Evolutionary conservation across 768 basidiomycete genomes (phyloP).

Genomic region (Hygrophorus pudorinus): DNA sequence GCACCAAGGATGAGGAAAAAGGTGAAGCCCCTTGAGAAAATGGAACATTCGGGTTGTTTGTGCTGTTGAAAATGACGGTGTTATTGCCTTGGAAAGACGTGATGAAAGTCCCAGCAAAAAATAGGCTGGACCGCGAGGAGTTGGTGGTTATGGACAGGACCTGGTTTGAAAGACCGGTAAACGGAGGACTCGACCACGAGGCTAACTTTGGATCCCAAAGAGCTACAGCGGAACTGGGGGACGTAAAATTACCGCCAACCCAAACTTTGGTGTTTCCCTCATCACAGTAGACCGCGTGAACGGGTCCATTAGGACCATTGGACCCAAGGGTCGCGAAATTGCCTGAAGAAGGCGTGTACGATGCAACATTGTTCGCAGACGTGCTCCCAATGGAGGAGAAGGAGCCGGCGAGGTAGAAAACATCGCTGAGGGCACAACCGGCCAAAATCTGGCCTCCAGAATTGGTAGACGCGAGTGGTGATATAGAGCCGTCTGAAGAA

Average conservation of each 20-base stretch:
- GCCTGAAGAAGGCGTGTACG: slow-evolving; percentile 53
- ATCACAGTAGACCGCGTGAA: slow-evolving; percentile 78
- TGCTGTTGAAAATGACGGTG: slow-evolving; percentile 39
- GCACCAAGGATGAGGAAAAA: slow-evolving; percentile 84
- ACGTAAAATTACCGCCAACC: slow-evolving; percentile 70
- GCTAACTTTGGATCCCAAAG: slow-evolving; percentile 53
- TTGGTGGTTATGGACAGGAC: slow-evolving; percentile 74
- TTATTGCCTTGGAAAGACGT: slow-evolving; percentile 55
- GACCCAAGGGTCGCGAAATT: slow-evolving; percentile 54
- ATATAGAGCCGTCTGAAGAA: slow-evolving; percentile 53
- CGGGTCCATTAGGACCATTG: slow-evolving; percentile 62
- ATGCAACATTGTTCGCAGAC: slow-evolving; percentile 61
- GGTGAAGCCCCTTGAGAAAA: slow-evolving; percentile 75
- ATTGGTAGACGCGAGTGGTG: slow-evolving; percentile 68
- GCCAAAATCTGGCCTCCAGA: slow-evolving; percentile 67
- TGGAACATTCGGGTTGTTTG: slow-evolving; percentile 80
- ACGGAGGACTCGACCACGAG: slow-evolving; percentile 72
- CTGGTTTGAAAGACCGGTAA: slow-evolving; percentile 63
- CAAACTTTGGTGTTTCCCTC: slow-evolving; percentile 51
- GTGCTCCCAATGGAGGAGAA: slow-evolving; percentile 64
- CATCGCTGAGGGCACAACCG: slow-evolving; percentile 58
- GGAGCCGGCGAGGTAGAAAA: slow-evolving; percentile 73
- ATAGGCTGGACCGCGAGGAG: slow-evolving; percentile 59
- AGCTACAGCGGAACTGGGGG: slow-evolving; percentile 58
- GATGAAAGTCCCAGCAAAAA: slow-evolving; percentile 85